Evolutionary conservation across 345 rosid species (phyloP).

Genomic region (Viola odorata): DNA sequence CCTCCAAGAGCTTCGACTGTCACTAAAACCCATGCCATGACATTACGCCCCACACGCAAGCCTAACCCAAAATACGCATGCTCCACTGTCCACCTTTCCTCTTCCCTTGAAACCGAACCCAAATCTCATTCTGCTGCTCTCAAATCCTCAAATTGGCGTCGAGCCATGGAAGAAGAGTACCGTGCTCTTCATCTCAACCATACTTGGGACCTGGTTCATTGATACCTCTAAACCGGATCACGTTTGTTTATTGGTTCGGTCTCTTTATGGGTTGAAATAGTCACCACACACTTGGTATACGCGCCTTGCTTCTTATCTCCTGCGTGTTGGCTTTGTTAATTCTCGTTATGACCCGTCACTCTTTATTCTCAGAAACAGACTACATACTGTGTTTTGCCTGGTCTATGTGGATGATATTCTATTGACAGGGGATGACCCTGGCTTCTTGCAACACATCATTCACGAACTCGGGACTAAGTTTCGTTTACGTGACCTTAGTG

Average conservation of each 20-base stretch:
- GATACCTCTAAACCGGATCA: not conserved
- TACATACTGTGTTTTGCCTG: not conserved
- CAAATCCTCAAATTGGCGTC: too few species aligned
- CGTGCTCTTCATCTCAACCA: too few species aligned
- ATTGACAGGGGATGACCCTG: not conserved
- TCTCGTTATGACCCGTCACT: not conserved
- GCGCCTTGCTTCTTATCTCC: not conserved
- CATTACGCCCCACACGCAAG: too few species aligned
- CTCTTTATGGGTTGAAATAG: not conserved
- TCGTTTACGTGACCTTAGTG: not conserved
- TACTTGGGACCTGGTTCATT: not conserved
- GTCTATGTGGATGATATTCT: not conserved
- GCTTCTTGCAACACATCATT: not conserved
- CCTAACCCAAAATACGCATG: too few species aligned
- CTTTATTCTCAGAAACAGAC: too few species aligned
- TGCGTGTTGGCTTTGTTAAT: not conserved
- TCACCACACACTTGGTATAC: not conserved
- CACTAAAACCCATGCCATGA: too few species aligned
- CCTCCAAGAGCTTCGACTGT: too few species aligned
- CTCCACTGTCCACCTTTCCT: too few species aligned
- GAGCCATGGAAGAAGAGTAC: too few species aligned
- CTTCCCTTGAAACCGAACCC: too few species aligned
- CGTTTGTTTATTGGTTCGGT: not conserved
- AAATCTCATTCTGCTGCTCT: too few species aligned
- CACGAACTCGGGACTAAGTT: not conserved